Evolutionary conservation across 768 basidiomycete genomes (phyloP).

Genomic region (Boletus huronensis): DNA sequence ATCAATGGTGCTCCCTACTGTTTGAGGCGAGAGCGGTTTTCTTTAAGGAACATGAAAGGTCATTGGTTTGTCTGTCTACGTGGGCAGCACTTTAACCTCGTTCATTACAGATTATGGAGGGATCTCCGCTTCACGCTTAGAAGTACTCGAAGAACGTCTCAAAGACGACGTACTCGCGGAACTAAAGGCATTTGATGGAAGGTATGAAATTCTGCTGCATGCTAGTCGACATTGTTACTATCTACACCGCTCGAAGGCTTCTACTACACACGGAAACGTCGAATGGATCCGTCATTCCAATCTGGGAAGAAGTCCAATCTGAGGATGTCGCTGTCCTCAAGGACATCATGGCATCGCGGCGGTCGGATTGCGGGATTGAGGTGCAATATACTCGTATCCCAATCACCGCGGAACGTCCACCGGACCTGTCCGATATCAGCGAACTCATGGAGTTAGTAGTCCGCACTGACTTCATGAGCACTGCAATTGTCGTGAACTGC

Average conservation of each 20-base stretch:
- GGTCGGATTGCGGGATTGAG: conserved; percentile 45
- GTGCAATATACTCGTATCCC: conserved; percentile 84
- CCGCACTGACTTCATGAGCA: conserved; percentile 59
- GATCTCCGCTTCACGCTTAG: conserved; percentile 85
- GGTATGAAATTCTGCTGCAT: conserved; percentile 40
- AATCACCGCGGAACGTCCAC: conserved; percentile 84
- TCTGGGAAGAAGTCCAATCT: conserved; percentile 87
- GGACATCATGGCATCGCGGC: conserved; percentile 76
- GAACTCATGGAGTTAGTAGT: conserved; percentile 79
- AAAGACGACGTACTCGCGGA: conserved; percentile 86
- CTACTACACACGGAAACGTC: conserved; percentile 86
- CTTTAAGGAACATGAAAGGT: conserved; percentile 94
- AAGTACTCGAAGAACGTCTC: conserved; percentile 86
- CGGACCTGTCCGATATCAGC: conserved; percentile 69
- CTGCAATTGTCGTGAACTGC: conserved; percentile 91
- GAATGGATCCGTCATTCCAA: conserved; percentile 85
- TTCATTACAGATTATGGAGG: conserved; percentile 80
- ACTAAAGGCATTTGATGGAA: conserved; percentile 76
- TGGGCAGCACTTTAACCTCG: not conserved
- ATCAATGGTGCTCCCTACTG: conserved; percentile 94
- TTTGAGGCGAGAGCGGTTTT: conserved; percentile 77
- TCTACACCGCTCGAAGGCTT: conserved; percentile 42
- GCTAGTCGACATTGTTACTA: not conserved
- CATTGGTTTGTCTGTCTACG: conserved; percentile 1
- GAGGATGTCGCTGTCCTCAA: conserved; percentile 76